These are phyloP conservation scores for Paxillus involutus DNA, from an alignment of 768 basidiomycete species.

Conservation along the genomic window DNA sequence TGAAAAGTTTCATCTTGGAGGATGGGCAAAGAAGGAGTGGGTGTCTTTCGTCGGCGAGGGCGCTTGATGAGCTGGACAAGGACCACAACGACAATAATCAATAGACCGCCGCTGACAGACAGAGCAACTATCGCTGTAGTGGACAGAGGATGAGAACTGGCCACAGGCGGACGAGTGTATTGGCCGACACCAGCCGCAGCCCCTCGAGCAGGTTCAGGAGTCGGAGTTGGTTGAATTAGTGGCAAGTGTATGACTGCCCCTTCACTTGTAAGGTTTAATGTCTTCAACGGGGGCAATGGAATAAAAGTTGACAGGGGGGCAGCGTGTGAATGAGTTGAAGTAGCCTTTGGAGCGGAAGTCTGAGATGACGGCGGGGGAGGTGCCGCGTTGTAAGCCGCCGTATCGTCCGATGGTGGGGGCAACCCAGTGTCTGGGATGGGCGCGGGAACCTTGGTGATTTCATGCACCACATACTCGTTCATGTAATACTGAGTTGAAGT, in stretches of 20 bases:
- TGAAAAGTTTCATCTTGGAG: constrained; percentile 55
- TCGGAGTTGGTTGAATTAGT: constrained; percentile 1
- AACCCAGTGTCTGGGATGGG: constrained; percentile 32
- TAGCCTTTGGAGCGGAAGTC: constrained; percentile 19
- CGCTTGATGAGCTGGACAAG: constrained; percentile 47
- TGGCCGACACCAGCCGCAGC: not conserved
- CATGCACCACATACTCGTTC: constrained; percentile 26
- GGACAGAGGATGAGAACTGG: constrained; percentile 39
- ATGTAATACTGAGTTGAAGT: not conserved
- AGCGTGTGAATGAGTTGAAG: constrained; percentile 8
- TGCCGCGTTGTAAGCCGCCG: constrained; percentile 1
- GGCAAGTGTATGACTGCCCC: constrained; percentile 14
- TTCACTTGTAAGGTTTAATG: constrained; percentile 24
- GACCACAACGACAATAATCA: constrained; percentile 49
- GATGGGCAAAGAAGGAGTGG: constrained; percentile 75
- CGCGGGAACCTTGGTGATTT: constrained; percentile 28
- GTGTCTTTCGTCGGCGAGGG: constrained; percentile 52
- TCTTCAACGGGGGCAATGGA: constrained; percentile 29
- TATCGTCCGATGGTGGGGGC: constrained; percentile 23
- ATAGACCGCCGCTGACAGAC: constrained; percentile 48
- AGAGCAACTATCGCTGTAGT: constrained; percentile 52
- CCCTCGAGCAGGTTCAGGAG: constrained; percentile 2
- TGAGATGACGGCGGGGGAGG: constrained; percentile 3
- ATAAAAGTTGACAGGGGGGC: constrained; percentile 24
- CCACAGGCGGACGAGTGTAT: constrained; percentile 9